Percentiles rank a stretch among this genome's conserved stretches.
phyloP scores from a whole-genome alignment of 1,139 yeast species.

The Sugiyamaella xylanicola region DNA sequence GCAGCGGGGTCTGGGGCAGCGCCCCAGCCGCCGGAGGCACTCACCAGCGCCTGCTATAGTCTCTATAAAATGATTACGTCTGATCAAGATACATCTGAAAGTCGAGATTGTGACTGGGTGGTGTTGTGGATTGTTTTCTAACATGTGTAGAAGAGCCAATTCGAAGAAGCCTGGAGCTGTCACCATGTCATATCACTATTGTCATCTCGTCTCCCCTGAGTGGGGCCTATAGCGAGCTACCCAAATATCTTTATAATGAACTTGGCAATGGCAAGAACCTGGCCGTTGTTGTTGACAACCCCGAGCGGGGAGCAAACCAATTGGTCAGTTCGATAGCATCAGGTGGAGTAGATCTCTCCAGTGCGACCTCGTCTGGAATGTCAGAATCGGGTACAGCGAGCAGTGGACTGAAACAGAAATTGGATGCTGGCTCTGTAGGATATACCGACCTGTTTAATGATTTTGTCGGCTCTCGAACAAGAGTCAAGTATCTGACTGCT shows the following conservation, averaged over 20 bases:
- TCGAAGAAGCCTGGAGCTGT: conserved; percentile 2
- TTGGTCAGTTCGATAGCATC: conserved; percentile 39
- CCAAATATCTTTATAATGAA: conserved; percentile 21
- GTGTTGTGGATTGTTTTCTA: too few species aligned
- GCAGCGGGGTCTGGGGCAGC: too few species aligned
- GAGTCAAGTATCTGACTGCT: conserved; percentile 65
- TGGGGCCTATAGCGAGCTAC: conserved; percentile 24
- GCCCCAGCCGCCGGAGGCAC: too few species aligned
- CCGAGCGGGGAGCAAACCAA: conserved; percentile 20
- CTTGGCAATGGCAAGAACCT: not conserved
- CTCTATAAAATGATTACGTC: too few species aligned
- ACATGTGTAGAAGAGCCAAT: conserved; percentile 19
- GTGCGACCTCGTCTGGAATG: too few species aligned
- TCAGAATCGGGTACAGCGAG: too few species aligned
- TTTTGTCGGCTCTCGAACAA: conserved; percentile 54
- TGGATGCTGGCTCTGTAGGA: conserved; percentile 41
- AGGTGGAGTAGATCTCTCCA: conserved; percentile 38
- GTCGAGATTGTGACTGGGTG: too few species aligned
- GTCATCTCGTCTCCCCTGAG: conserved; percentile 21
- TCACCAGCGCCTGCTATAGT: too few species aligned
- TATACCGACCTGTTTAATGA: conserved; percentile 71
- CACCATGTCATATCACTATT: conserved; percentile 13
- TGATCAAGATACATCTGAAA: too few species aligned
- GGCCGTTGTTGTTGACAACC: conserved; percentile 48
- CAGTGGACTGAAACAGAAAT: too few species aligned